Base-by-base conservation (phyloP, 2,329 filamentous ascomycete species). In the Ceratocystis diversiconidia region DNA sequence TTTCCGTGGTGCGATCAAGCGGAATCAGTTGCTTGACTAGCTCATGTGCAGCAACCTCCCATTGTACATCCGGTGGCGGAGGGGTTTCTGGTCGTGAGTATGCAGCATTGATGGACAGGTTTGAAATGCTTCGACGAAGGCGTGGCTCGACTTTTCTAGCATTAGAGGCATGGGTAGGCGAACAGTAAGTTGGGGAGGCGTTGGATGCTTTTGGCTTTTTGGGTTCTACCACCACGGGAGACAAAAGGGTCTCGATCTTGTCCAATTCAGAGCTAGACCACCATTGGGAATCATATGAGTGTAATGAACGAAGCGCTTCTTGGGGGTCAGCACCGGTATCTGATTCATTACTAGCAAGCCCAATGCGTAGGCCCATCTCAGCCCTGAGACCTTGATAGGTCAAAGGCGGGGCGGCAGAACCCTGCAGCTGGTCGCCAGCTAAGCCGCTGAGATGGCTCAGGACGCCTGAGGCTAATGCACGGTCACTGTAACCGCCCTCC, bases 401-500 rank as follows among this genome's bases (percentile, higher is more conserved):
- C 30, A 59, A 55, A 32, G 41, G 19, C 5, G 50, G 44, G 5
- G 22, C 12, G 5, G 64, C 74, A 76, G 61, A 69, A 50, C 44
- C 70, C 68, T 69, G 73, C 67, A 69, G 70, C 48, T 79, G 82
- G 25, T 78, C 78, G 50, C 84, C 84, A 50, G 85, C 85, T 48
- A 99, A 80, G 5, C 92, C 94, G 70, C 89, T 90, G 19, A 99
- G 74, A 74, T 99, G 94, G 73, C 92, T 95, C 66, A 96, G 77
- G 2, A 96, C 86, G 57, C 94, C 94, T 43, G 90, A 96, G 63
- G 83, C 87, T 61, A 99, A 77, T 7, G 94, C 94, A 67, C 92
- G 85, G 75, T 99, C 90, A 73, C 92, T 96, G 73, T 99, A 99
- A 0, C 94, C 94, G 41, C 94, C 94, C 75, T 99, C 94, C 25